A percentile compares a stretch with the other conserved stretches of the same genome.
These are phyloP conservation scores for Verticillium isaacii DNA, from an alignment of 2,329 filamentous ascomycete genomes.

Conservation along the genomic window DNA sequence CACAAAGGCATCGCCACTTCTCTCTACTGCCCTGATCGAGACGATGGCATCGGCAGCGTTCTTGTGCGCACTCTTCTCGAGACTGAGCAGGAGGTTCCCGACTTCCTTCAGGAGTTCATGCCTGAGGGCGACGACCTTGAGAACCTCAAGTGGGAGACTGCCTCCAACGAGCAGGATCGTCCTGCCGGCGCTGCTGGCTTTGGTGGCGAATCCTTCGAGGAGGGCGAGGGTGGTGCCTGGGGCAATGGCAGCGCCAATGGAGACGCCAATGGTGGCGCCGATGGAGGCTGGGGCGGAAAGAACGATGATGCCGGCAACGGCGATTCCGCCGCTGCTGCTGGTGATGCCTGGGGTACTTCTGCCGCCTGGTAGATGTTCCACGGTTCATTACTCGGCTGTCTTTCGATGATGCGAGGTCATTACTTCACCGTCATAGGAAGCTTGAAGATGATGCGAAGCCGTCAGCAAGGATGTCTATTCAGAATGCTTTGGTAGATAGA, in stretches of 20 bases:
- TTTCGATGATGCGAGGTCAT: neutral
- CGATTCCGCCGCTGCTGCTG: slow-evolving; percentile 2
- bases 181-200: slow-evolving; percentile 20
- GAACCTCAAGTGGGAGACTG: slow-evolving; percentile 50
- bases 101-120: slow-evolving; percentile 67
- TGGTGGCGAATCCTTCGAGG: slow-evolving; percentile 8
- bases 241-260: slow-evolving; percentile 1
- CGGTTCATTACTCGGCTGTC: neutral
- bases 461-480: slow-evolving; percentile 8
- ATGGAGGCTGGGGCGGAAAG: slow-evolving; percentile 10
- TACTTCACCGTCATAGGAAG: neutral
- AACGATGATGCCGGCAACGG: slow-evolving; percentile 4
- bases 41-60: slow-evolving; percentile 67
- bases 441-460: neutral
- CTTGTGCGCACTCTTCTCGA: slow-evolving; percentile 81
- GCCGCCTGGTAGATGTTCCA: slow-evolving; percentile 7
- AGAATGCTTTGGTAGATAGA: slow-evolving; percentile 9
- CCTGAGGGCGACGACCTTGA: slow-evolving; percentile 40
- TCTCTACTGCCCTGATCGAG: slow-evolving; percentile 72
- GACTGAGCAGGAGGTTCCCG: slow-evolving; percentile 71
- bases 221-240: slow-evolving; percentile 9
- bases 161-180: slow-evolving; percentile 43
- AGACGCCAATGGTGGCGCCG: neutral
- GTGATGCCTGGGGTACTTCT: slow-evolving; percentile 8
- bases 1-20: slow-evolving; percentile 82